Percentiles rank a stretch among this genome's conserved stretches.
phyloP scores from a whole-genome alignment of 2,329 filamentous ascomycete species.

The Cyanodermella asteris region DNA sequence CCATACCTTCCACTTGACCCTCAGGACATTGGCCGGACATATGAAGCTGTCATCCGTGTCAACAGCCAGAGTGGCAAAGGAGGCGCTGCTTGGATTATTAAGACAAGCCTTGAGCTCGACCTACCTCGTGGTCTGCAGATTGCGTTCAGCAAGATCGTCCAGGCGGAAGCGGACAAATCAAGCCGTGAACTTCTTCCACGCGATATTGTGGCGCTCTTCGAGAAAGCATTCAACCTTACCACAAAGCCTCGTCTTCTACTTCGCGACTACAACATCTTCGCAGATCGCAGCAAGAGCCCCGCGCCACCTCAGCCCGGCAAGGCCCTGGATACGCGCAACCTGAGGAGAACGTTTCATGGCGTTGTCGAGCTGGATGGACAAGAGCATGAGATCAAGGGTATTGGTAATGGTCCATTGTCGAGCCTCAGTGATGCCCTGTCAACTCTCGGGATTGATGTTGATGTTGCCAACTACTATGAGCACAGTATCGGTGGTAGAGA shows the following conservation, averaged over 20 bases:
- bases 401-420: constrained; percentile 78
- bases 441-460: constrained; percentile 60
- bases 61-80: constrained; percentile 94
- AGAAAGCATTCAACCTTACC: constrained; percentile 66
- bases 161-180: constrained; percentile 55
- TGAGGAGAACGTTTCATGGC: constrained; percentile 65
- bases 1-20: constrained; percentile 89
- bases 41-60: constrained; percentile 93
- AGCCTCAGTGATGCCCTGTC: constrained; percentile 65
- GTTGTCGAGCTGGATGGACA: constrained; percentile 61
- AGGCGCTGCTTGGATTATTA: constrained; percentile 83
- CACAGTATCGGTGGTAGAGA: constrained; percentile 49
- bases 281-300: constrained; percentile 60
- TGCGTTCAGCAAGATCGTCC: constrained; percentile 73
- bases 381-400: constrained; percentile 58
- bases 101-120: constrained; percentile 72
- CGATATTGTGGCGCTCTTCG: constrained; percentile 77
- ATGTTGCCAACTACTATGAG: constrained; percentile 90
- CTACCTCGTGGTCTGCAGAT: constrained; percentile 81
- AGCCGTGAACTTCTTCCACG: constrained; percentile 63
- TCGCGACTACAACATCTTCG: constrained; percentile 75
- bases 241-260: constrained; percentile 68
- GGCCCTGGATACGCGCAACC: constrained; percentile 54
- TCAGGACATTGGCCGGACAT: constrained; percentile 82
- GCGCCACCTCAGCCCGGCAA: constrained; percentile 44